Percentiles rank a stretch among this genome's conserved stretches.
phyloP scores from a whole-genome alignment of 805 yeast genomes.

The Zygoascus ofunaensis region DNA sequence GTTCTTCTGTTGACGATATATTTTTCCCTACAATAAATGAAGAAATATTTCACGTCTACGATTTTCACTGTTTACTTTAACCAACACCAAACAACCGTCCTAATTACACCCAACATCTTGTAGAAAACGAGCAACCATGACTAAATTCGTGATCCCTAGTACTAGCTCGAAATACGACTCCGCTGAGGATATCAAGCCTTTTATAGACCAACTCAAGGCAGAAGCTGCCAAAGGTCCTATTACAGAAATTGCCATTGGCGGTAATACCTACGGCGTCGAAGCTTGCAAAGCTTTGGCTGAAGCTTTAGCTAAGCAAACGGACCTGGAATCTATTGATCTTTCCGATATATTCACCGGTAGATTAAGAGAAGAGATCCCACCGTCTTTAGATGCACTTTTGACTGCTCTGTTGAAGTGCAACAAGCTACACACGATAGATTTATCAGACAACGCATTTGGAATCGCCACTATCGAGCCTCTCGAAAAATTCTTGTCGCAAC shows the following conservation, averaged over 20 bases:
- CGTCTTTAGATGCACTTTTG: slow-evolving; percentile 61
- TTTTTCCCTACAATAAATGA: too few relatives aligned
- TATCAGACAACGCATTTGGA: slow-evolving; percentile 95
- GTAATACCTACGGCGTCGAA: slow-evolving; percentile 89
- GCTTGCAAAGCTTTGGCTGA: slow-evolving; percentile 69
- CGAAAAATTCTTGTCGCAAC: slow-evolving; percentile 66
- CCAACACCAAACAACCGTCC: too few relatives aligned
- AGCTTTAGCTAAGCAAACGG: slow-evolving; percentile 32
- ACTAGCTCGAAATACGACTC: slow-evolving; percentile 70
- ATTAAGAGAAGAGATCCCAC: slow-evolving; percentile 88
- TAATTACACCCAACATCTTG: too few relatives aligned
- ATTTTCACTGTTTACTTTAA: too few relatives aligned
- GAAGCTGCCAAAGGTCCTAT: slow-evolving; percentile 20
- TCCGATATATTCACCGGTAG: slow-evolving; percentile 95
- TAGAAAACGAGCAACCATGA: too few relatives aligned
- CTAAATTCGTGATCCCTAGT: slow-evolving; percentile 49
- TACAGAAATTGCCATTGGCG: slow-evolving; percentile 70
- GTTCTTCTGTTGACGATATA: too few relatives aligned
- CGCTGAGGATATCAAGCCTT: slow-evolving; percentile 62
- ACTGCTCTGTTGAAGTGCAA: slow-evolving; percentile 64
- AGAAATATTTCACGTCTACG: too few relatives aligned
- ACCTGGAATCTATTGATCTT: slow-evolving; percentile 58
- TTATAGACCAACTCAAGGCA: slow-evolving; percentile 45
- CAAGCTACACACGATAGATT: slow-evolving; percentile 61
- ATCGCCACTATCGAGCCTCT: slow-evolving; percentile 88